These are phyloP conservation scores for Spergularia bocconei DNA, from an alignment of 148 eudicot species.

Conservation along the genomic window DNA sequence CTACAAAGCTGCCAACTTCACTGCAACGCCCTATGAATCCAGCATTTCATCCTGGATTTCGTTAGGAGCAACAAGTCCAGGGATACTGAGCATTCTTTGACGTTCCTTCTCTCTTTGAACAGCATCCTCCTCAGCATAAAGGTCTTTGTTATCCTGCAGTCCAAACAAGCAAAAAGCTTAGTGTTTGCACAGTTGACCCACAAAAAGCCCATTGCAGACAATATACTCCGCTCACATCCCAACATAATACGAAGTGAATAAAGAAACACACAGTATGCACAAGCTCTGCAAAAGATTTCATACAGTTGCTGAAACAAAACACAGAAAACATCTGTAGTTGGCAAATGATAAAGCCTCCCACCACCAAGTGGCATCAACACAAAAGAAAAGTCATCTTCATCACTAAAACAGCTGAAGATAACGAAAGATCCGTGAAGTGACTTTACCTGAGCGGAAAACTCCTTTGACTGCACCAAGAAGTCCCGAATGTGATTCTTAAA, in stretches of 20 bases:
- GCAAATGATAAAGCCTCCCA: neutral
- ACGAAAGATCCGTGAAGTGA: neutral
- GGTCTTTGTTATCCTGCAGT: conserved; percentile 95
- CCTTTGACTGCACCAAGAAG: conserved; percentile 96
- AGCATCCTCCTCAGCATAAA: conserved; percentile 97
- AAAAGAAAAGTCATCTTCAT: neutral
- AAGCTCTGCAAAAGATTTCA: neutral
- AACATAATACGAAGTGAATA: neutral
- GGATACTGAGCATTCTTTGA: conserved; percentile 76
- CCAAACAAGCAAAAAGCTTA: neutral
- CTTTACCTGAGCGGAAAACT: conserved; percentile 91
- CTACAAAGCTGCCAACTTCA: conserved; percentile 13
- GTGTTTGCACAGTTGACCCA: neutral
- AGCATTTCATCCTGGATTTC: conserved; percentile 97
- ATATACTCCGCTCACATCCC: neutral
- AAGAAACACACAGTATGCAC: neutral
- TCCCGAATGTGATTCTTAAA: conserved; percentile 95
- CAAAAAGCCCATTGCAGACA: neutral
- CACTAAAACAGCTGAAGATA: conserved; percentile 1
- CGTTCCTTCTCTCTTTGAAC: conserved; percentile 88
- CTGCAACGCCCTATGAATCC: conserved; percentile 47
- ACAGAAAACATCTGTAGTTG: neutral
- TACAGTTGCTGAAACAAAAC: neutral
- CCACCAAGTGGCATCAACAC: neutral
- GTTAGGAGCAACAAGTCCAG: conserved; percentile 92